Conservation (phyloP, 2,329 filamentous ascomycete genomes). For the Fusarium coicis region DNA sequence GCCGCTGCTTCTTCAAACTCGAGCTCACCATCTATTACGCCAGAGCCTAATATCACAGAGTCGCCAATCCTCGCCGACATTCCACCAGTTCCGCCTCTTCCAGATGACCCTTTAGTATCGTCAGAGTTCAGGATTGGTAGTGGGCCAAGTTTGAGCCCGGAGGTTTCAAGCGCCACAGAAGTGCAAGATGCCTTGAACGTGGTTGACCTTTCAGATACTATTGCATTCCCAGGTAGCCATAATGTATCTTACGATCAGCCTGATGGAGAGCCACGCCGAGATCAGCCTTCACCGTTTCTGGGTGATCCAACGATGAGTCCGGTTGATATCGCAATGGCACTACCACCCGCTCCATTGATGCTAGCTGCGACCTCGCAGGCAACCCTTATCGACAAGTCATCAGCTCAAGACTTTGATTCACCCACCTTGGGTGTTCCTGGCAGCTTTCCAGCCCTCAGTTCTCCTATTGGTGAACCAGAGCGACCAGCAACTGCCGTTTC, state of each 20-base stretch:
- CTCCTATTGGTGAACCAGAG: slow-evolving; percentile 56
- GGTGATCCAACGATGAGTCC: slow-evolving; percentile 37
- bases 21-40: slow-evolving; percentile 24
- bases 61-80: slow-evolving; percentile 27
- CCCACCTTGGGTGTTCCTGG: slow-evolving; percentile 75
- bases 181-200: slow-evolving; percentile 29
- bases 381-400: slow-evolving; percentile 16
- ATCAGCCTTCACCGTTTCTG: slow-evolving; percentile 28
- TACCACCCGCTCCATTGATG: slow-evolving; percentile 39
- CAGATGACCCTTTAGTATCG: slow-evolving; percentile 16
- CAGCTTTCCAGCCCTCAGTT: slow-evolving; percentile 62
- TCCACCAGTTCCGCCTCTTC: slow-evolving; percentile 39
- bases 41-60: slow-evolving; percentile 28
- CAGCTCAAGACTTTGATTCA: slow-evolving; percentile 61
- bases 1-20: slow-evolving; percentile 31
- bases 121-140: slow-evolving; percentile 1
- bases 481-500: slow-evolving; percentile 69
- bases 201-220: slow-evolving; percentile 17
- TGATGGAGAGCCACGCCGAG: slow-evolving; percentile 15
- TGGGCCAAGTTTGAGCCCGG: neutral
- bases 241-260: slow-evolving; percentile 15
- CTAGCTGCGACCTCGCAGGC: slow-evolving; percentile 22
- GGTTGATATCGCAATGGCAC: slow-evolving; percentile 36
- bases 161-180: slow-evolving; percentile 11
- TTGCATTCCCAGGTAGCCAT: slow-evolving; percentile 12